Base-by-base conservation (phyloP, 305 asterid genomes). In the Ilex paraguariensis region DNA sequence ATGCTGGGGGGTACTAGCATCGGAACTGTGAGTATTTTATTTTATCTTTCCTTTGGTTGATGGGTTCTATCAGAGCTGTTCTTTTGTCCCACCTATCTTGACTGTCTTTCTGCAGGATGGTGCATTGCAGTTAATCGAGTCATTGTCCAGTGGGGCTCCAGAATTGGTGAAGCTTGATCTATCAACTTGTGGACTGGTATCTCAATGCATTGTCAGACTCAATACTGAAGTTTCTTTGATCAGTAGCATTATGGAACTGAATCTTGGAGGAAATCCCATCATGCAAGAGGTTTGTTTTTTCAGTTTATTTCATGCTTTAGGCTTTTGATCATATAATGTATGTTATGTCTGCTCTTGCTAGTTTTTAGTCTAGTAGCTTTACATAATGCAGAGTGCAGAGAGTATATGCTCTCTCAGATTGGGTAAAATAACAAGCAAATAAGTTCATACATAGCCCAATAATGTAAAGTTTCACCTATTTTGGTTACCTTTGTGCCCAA, bases 241-340 rank as follows among this genome's bases (percentile, higher is more conserved):
- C 45, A 72, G 70, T 74, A 72, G 88, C 50, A 68, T 93, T 66
- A 77, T 83, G 52, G 97, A 90, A 79, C 77, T 93, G 80, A 88
- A 93, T 77, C 86, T 90, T 63, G 87, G 84, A 66, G 95, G 96
- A 71, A 93, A 93, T 80, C 81, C 87, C 31, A 63, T 86, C 76
- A 72, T 61, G 82, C 75, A 66, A 72, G 90, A 88, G 99, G 99
- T 93, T 55, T 57, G 86, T 63, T 52, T 78, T 78, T 52, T 14
- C 12, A 52, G 9, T 52, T 6, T 21, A 52, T 21, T 52, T 10
- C 3, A 15, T 52, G 28, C 11, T 28, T n/a, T n/a, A 14, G 28
- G 28, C 15, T 52, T 16, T n/a, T 14, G 10, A 6, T 52, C 10
- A 8, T 52, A 14, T 15, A 4, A 6, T 7, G 10, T 15, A 6